phyloP scores from a whole-genome alignment of 805 yeast species.

The Barnettozyma californica region DNA sequence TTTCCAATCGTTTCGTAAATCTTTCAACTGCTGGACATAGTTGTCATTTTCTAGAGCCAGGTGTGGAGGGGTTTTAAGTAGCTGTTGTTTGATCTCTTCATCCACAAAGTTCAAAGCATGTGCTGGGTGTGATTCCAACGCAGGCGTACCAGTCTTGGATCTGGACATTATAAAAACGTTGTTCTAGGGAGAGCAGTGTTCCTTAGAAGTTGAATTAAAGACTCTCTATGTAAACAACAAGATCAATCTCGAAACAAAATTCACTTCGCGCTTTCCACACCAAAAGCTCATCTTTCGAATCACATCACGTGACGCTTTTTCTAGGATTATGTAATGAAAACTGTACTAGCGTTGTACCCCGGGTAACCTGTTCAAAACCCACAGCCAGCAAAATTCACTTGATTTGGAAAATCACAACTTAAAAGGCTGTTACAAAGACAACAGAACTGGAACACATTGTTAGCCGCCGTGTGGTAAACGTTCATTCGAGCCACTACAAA shows the following conservation, averaged over 20 bases:
- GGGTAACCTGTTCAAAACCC: neutral
- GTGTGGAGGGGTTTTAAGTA: slow-evolving; percentile 35
- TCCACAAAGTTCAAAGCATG: slow-evolving; percentile 18
- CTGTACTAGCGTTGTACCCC: neutral
- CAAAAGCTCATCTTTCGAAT: neutral
- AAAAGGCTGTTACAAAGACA: neutral
- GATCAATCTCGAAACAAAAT: neutral
- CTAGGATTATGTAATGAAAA: neutral
- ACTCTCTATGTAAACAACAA: neutral
- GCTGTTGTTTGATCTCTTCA: slow-evolving; percentile 31
- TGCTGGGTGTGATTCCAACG: slow-evolving; percentile 25
- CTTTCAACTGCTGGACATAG: slow-evolving; percentile 26
- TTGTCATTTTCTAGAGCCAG: slow-evolving; percentile 35
- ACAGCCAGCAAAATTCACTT: neutral
- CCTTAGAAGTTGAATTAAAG: neutral
- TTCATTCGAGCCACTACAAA: neutral
- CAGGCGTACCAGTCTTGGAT: slow-evolving; percentile 19
- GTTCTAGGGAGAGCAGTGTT: neutral
- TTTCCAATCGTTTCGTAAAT: slow-evolving; percentile 32
- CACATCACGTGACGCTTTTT: neutral
- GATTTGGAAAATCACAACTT: neutral
- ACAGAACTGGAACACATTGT: neutral
- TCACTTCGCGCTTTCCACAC: neutral
- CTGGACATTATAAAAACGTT: slow-evolving; percentile 14
- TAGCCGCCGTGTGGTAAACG: neutral